phyloP scores from a whole-genome alignment of 306 rosid genomes.

The Gastrolobium villosum region DNA sequence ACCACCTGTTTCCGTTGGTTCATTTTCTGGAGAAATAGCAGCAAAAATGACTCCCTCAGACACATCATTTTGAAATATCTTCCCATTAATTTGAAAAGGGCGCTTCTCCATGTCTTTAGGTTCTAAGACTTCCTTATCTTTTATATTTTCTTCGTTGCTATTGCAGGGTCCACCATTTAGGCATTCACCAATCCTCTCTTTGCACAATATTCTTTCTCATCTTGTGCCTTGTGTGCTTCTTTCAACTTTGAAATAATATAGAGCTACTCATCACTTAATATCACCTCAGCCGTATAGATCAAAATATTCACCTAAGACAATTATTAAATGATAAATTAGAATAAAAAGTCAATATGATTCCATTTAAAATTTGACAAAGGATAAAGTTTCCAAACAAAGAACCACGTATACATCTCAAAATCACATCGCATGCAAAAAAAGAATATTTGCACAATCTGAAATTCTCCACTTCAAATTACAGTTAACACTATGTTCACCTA shows the following conservation, averaged over 20 bases:
- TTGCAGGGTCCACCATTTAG: slow-evolving; percentile 7
- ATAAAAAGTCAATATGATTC: neutral
- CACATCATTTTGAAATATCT: neutral
- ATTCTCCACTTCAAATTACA: neutral
- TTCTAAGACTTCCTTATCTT: slow-evolving; percentile 30
- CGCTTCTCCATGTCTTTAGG: neutral
- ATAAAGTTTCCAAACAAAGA: neutral
- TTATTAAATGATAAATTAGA: neutral
- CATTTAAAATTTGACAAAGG: neutral
- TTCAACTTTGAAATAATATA: too few species aligned
- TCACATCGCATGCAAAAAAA: neutral
- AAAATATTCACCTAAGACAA: slow-evolving; percentile 68
- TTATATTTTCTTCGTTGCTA: neutral
- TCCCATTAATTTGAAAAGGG: slow-evolving; percentile 24
- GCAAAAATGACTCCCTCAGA: slow-evolving; percentile 13
- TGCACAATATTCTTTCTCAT: slow-evolving; percentile 39
- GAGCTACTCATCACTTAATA: slow-evolving; percentile 43
- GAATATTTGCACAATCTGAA: neutral
- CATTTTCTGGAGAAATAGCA: slow-evolving; percentile 26
- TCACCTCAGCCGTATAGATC: slow-evolving; percentile 65
- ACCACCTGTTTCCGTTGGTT: slow-evolving; percentile 47
- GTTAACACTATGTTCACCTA: neutral
- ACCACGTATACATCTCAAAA: neutral
- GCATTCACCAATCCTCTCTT: slow-evolving; percentile 17
- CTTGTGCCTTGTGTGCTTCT: too few species aligned